Evolutionary conservation across 2,329 filamentous ascomycete genomes (phyloP).

Genomic region (Cytospora schulzeri): DNA sequence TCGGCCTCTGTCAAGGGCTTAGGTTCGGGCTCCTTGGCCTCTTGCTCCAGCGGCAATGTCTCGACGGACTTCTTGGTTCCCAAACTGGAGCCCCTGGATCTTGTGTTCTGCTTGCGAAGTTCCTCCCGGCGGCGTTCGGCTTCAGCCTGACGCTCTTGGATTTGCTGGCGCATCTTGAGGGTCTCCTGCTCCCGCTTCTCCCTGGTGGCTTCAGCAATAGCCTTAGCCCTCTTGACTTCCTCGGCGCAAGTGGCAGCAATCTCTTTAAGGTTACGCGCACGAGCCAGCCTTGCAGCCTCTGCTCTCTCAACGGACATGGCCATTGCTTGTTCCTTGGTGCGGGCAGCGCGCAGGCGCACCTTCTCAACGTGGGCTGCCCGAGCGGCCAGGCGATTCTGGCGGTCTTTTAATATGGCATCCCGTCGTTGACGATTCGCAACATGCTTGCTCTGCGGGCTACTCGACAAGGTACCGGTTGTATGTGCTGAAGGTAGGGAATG

Average conservation of each 20-base stretch:
- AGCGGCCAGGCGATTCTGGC: slow-evolving; percentile 78
- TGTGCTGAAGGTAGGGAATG: slow-evolving; percentile 68
- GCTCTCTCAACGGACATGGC: slow-evolving; percentile 75
- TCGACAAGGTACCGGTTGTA: slow-evolving; percentile 53
- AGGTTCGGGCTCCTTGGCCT: slow-evolving; percentile 51
- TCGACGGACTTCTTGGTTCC: slow-evolving; percentile 53
- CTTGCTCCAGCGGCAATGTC: slow-evolving; percentile 50
- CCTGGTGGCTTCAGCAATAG: slow-evolving; percentile 79
- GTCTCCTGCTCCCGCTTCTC: slow-evolving; percentile 77
- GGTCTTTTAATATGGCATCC: slow-evolving; percentile 77
- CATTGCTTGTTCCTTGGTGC: slow-evolving; percentile 69
- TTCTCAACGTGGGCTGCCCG: slow-evolving; percentile 82
- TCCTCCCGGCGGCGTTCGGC: slow-evolving; percentile 72
- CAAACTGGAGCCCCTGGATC: slow-evolving; percentile 45
- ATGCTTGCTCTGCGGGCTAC: slow-evolving; percentile 72
- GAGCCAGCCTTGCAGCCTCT: slow-evolving; percentile 73
- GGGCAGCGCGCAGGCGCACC: slow-evolving; percentile 73
- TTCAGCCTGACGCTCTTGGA: slow-evolving; percentile 79
- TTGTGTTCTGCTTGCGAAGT: slow-evolving; percentile 57
- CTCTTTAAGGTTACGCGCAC: slow-evolving; percentile 79
- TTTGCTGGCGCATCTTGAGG: slow-evolving; percentile 68
- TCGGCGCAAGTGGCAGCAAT: slow-evolving; percentile 81
- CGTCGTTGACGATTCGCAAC: slow-evolving; percentile 78
- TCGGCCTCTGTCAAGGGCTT: slow-evolving; percentile 56
- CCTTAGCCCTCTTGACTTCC: slow-evolving; percentile 80